A percentile compares a stretch with the other conserved stretches of the same genome.
These are phyloP conservation scores for Pseudonectria foliicola DNA, from an alignment of 2,329 filamentous ascomycete genomes.

Conservation along the genomic window DNA sequence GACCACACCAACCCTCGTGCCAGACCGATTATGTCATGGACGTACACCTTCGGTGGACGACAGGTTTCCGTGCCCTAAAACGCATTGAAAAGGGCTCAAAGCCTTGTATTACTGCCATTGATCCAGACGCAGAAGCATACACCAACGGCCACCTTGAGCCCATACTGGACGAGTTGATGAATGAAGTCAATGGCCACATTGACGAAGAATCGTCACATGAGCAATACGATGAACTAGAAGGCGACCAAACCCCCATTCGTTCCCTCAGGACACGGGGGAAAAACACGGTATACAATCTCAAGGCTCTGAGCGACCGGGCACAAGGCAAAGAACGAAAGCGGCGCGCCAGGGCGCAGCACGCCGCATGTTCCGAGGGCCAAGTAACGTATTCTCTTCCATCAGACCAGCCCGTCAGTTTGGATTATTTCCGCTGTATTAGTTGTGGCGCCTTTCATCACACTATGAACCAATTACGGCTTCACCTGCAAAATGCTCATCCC, in stretches of 20 bases:
- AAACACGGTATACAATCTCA: conserved; percentile 52
- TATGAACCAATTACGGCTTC: conserved; percentile 40
- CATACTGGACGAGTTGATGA: conserved; percentile 9
- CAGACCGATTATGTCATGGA: conserved; percentile 42
- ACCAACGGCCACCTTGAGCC: conserved; percentile 17
- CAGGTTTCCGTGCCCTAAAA: conserved; percentile 29
- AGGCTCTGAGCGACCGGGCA: conserved; percentile 50
- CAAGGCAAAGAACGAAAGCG: conserved; percentile 45
- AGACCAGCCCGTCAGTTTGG: conserved; percentile 38
- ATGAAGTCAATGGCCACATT: conserved; percentile 12
- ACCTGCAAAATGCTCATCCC: conserved; percentile 39
- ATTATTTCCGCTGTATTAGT: conserved; percentile 43
- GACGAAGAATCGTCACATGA: conserved; percentile 29
- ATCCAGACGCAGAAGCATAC: conserved; percentile 24
- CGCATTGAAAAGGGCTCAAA: conserved; percentile 35
- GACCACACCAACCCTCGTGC: conserved; percentile 14
- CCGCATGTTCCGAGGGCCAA: conserved; percentile 30
- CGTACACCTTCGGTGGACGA: conserved; percentile 41
- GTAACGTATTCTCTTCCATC: conserved; percentile 40
- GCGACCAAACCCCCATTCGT: conserved; percentile 45
- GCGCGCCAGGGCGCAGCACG: conserved; percentile 19
- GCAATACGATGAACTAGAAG: conserved; percentile 37
- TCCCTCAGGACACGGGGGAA: conserved; percentile 41
- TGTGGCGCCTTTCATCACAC: conserved; percentile 43
- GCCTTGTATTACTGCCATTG: conserved; percentile 36